These are phyloP conservation scores for Nephromyces sp. DNA, from an alignment of 169 alveolate species.

Conservation along the genomic window DNA sequence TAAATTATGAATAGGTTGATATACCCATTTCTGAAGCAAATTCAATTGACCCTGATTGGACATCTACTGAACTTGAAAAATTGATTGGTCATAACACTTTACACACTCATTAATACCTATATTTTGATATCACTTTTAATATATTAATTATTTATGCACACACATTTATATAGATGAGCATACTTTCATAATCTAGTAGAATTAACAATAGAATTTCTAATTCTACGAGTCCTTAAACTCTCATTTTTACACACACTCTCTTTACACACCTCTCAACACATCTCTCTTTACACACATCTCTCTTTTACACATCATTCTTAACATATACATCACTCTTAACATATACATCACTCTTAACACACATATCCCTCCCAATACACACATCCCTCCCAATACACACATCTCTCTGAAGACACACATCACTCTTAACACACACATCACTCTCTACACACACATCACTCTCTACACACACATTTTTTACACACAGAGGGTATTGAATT, in stretches of 20 bases:
- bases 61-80: constrained; percentile 5
- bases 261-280: not conserved
- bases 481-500: constrained; percentile 39
- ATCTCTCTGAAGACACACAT: not conserved
- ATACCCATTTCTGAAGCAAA: constrained; percentile 7
- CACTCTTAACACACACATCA: not conserved
- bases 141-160: not conserved
- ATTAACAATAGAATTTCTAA: not conserved
- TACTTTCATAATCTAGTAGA: not conserved
- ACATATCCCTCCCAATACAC: not conserved
- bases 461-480: not conserved
- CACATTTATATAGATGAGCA: not conserved
- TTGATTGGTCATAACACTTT: constrained; percentile 18
- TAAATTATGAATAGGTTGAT: not conserved
- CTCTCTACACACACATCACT: not conserved
- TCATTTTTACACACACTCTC: not conserved
- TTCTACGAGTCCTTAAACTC: not conserved
- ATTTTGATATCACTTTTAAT: not conserved
- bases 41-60: constrained; percentile 13
- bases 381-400: not conserved
- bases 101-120: not conserved
- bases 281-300: too few relatives aligned
- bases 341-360: not conserved
- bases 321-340: not conserved
- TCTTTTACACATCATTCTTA: not conserved